Percentiles rank a stretch among this genome's conserved stretches.
phyloP scores from a whole-genome alignment of 352 stramenopile species.

The Phytopythium delawarense region DNA sequence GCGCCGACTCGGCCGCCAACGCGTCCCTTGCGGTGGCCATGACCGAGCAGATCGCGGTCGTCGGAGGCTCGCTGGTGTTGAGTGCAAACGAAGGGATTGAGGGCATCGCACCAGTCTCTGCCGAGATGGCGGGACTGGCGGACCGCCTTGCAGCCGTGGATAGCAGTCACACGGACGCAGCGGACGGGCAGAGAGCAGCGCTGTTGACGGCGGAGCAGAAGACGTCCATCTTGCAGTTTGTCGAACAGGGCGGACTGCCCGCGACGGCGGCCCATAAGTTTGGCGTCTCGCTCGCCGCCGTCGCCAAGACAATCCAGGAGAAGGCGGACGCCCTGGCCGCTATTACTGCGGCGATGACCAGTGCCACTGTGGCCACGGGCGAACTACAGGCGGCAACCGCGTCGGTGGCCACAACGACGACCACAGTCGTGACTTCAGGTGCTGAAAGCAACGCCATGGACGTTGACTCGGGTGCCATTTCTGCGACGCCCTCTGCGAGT shows the following conservation, averaged over 20 bases:
- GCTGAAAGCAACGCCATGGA: background rate
- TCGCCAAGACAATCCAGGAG: constrained; percentile 65
- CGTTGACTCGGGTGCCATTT: background rate
- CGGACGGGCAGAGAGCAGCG: constrained; percentile 9
- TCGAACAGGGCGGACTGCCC: constrained; percentile 47
- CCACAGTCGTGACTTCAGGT: background rate
- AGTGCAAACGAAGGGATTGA: background rate
- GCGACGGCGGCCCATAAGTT: constrained; percentile 48
- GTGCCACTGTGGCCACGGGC: background rate
- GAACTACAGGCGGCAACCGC: background rate
- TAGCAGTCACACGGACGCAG: background rate
- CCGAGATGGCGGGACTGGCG: background rate
- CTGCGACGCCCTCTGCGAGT: background rate
- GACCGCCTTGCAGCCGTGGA: background rate
- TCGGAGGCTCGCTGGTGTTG: background rate
- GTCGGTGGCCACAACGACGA: background rate
- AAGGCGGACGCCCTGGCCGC: constrained; percentile 26
- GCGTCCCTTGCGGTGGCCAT: background rate
- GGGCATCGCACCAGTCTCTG: background rate
- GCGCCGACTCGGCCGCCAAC: background rate
- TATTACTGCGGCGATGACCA: constrained; percentile 3
- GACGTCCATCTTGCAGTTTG: constrained; percentile 45
- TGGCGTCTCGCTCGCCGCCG: constrained; percentile 43
- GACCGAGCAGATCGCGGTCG: background rate
- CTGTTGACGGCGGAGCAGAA: constrained; percentile 47